phyloP scores from a whole-genome alignment of 345 rosid genomes.

The Rhodomyrtus tomentosa region DNA sequence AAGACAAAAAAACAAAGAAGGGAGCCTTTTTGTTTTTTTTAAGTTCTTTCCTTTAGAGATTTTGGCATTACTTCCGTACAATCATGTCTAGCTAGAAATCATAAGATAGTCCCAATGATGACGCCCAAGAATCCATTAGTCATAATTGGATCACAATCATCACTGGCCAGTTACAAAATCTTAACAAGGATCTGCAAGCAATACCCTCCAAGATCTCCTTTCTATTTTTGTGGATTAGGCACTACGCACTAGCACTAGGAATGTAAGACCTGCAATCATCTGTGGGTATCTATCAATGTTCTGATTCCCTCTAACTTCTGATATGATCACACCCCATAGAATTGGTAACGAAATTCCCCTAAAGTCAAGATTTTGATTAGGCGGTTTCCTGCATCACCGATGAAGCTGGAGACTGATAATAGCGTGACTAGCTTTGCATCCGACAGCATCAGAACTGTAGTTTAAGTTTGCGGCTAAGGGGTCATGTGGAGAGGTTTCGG shows the following conservation, averaged over 20 bases:
- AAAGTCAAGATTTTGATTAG: not conserved
- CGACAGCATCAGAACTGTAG: not conserved
- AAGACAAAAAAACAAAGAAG: not conserved
- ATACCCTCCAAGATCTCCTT: not conserved
- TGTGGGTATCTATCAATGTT: not conserved
- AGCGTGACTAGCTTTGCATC: not conserved
- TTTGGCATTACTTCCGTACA: not conserved
- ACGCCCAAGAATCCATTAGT: not conserved
- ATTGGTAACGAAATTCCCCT: not conserved
- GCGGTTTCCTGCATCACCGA: not conserved
- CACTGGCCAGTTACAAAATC: not conserved
- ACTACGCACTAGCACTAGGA: not conserved
- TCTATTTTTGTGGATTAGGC: not conserved
- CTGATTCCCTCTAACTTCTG: not conserved
- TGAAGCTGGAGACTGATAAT: not conserved
- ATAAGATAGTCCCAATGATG: not conserved
- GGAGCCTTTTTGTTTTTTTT: not conserved
- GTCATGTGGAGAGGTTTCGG: not conserved
- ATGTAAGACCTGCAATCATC: not conserved
- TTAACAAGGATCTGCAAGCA: not conserved
- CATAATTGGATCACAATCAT: not conserved
- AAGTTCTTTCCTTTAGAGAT: not conserved
- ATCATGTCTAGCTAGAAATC: not conserved
- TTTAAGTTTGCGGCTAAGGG: not conserved
- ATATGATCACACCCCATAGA: not conserved